Conservation (phyloP, 1,284 basidiomycete species). For the Marasmius fiardii region DNA sequence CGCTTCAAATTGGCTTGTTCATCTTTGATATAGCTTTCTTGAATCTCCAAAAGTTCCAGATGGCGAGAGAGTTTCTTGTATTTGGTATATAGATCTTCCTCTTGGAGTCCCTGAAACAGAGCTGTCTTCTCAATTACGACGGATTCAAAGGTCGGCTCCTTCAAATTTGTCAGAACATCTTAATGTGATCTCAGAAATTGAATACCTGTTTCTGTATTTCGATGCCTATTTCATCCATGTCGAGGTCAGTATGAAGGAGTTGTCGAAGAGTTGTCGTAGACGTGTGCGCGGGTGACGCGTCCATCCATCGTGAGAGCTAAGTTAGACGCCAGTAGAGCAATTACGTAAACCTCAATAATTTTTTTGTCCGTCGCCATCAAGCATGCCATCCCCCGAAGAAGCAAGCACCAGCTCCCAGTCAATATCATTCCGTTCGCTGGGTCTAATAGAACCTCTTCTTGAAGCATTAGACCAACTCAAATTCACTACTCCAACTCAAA, state of each 20-base stretch:
- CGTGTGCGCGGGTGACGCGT: constrained; percentile 51
- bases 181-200: neutral
- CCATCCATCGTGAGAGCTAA: constrained; percentile 23
- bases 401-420: constrained; percentile 42
- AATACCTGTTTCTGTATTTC: constrained; percentile 82
- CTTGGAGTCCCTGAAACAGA: constrained; percentile 81
- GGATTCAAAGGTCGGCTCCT: constrained; percentile 91
- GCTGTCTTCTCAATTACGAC: constrained; percentile 87
- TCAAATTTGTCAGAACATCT: constrained; percentile 9
- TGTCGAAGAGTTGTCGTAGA: constrained; percentile 18
- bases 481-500: constrained; percentile 89
- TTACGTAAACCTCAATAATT: neutral
- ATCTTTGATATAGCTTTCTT: constrained; percentile 98
- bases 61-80: constrained; percentile 94
- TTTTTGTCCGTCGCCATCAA: neutral
- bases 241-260: neutral
- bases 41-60: constrained; percentile 91
- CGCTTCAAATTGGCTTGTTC: constrained; percentile 98
- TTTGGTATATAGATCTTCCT: constrained; percentile 93
- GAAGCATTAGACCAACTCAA: constrained; percentile 82
- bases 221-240: constrained; percentile 80
- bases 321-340: neutral
- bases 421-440: constrained; percentile 66
- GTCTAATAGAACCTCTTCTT: constrained; percentile 88
- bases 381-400: constrained; percentile 57